Evolutionary conservation across 495 filamentous ascomycete species (phyloP), one percentile per base, ranked within the genome.

Genomic region (Tuber melanosporum): DNA sequence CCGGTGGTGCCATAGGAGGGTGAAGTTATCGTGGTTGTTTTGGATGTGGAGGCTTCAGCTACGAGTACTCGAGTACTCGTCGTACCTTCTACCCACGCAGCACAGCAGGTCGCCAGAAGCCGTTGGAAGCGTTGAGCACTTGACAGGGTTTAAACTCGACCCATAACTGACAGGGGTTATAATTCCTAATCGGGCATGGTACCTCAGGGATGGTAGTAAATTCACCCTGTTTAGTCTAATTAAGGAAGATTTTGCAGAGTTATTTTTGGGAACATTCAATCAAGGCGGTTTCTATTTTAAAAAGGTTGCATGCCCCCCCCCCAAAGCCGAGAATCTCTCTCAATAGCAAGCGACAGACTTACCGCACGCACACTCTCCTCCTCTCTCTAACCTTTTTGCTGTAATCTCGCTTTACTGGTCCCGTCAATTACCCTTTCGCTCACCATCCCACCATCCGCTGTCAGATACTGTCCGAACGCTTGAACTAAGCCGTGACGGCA

Each of bases 301-400:
- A 80, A 75, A 80, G 78, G 78, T 76, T 80, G 78, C 78, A 80
- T 80, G 78, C 80, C 78, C 78, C 78, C 78, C 78, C 57, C 57
- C 57, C 57, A 10, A 17, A 36, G 57, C 26, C n/a, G 57, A 66
- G 57, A 36, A 19, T 66, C 57, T 66, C 57, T 66, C 57, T 66
- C 57, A 66, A 66, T 66, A 66, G 57, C 57, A 66, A 66, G 57
- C 32, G 57, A 66, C 57, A 66, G 2, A 66, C 57, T 66, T 66
- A 66, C 57, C 57, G 57, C 57, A 36, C 57, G 26, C 57, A 66
- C 57, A 66, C 57, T 36, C 32, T 19, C 17, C 15, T 14, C 32
- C 6, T 14, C 57, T 66, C 57, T 66, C 32, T 14, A 32, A 17
- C n/a, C n/a, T 36, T 36, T 36, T 66, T 32, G 57, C 26, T 66